Base-by-base conservation (phyloP, 257 asterid species). In the Galeopsis tetrahit region DNA sequence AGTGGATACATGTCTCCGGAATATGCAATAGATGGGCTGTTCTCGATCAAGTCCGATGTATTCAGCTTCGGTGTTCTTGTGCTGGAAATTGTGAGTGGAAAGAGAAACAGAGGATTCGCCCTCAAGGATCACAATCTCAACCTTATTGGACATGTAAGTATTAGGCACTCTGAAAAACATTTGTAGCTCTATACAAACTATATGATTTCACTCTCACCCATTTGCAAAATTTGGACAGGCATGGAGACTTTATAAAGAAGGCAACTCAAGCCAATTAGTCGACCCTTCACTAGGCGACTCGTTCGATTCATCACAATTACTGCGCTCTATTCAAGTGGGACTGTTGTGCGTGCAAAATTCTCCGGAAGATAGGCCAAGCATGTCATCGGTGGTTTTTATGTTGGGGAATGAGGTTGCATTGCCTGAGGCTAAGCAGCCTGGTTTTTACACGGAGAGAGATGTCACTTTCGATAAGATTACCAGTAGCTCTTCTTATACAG, bases 231-330 rank as follows among this genome's bases (percentile, higher is more conserved):
- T 15, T 72, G 65, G 11, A 28, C 71, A 72, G 70, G 77, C 70
- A 51, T 72, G 77, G 77, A 63, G 14, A 43, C 77, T 72, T 17
- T 63, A 63, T 36, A 49, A 63, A 72, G 77, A 72, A 63, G 56
- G 28, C 40, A 72, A 51, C 56, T 36, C 70, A 35, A 10, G 48
- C 10, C 11, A 52, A 28, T 42, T 63, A 36, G 44, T 72, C 0
- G 71, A 72, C 57, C 34, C 70, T 63, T 72, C 35, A 7, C 17
- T 63, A 49, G 65, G 65, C 17, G 8, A 72, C n/a, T 62, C 64
- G 0, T 7, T 49, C 31, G 56, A 72, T 35, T 5, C 13, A 9
- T 13, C 53, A 1, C 57, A 72, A 72, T 64, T 14, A 4, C n/a
- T 72, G 38, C 56, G 77, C 6, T 36, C 57, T 2, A 63, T 72